Evolutionary conservation across 257 asterid genomes (phyloP), one percentile per base, ranked within the genome.

Genomic region (Nyctanthes arbortristis): DNA sequence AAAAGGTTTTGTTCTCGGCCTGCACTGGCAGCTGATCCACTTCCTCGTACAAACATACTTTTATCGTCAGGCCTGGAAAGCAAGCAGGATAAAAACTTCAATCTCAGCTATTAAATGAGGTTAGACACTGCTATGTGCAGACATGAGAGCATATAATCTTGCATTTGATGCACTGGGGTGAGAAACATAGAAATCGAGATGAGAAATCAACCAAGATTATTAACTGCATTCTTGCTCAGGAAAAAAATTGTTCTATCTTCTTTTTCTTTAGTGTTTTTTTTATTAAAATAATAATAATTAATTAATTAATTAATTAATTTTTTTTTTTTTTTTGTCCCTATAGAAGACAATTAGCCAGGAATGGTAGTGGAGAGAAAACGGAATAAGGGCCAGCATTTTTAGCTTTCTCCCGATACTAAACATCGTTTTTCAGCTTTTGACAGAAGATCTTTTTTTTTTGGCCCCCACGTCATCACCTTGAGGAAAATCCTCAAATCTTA

Each of bases 1-100:
- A 90, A 33, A 90, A 88, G 2, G 89, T 87, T 56, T 85, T 90
- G 67, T 84, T 89, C 82, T 85, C 93, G 0, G 85, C 69, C 70
- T 78, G 90, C 5, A 79, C 86, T 13, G 87, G 87, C 79, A 87
- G 62, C 52, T 81, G 85, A 54, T 78, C 89, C 0, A 84, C 45
- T 40, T 81, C 95, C 74, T 85, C 92, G 18, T 77, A 87, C 40
- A 79, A 52, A 68, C 91, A 87, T 5, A 90, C 69, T 69, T 85
- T 87, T 61, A 90, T 75, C 2, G 91, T 81, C 83, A 89, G 72
- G 6, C 95, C 95, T 89, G 88, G 68, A 67, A 73, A 34, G 62
- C 22, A n/a, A n/a, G n/a, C 37, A 52, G 8, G 61, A 35, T 33
- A 12, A 10, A 14, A 30, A 71, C 31, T 68, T 70, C 29, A 25